Evolutionary conservation across 441 rosid genomes (phyloP).

Genomic region (Codiaeum variegatum): DNA sequence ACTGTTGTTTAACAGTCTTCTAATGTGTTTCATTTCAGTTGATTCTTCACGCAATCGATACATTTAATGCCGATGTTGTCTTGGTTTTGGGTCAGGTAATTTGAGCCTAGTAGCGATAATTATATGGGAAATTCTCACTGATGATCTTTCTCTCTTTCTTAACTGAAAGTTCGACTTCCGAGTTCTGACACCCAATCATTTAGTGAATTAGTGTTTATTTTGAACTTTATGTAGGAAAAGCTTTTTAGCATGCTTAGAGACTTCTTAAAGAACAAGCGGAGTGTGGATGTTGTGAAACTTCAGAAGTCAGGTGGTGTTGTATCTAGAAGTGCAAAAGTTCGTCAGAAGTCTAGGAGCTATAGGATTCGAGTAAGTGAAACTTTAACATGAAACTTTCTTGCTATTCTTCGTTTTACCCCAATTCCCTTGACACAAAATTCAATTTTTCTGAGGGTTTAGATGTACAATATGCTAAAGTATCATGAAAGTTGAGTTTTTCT

Average conservation of each 20-base stretch:
- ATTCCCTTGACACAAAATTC: neutral
- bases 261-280: conserved; percentile 54
- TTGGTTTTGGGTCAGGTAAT: conserved; percentile 83
- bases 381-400: neutral
- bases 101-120: neutral
- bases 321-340: conserved; percentile 54
- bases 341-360: conserved; percentile 56
- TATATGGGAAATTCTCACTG: neutral
- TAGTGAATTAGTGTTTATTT: neutral
- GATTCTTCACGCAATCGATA: conserved; percentile 71
- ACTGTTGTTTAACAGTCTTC: conserved; percentile 9
- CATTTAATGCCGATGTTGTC: conserved; percentile 76
- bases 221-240: conserved; percentile 52
- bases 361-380: conserved; percentile 58
- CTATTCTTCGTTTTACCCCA: neutral
- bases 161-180: neutral
- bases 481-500: neutral
- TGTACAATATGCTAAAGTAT: neutral
- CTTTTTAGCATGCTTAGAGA: conserved; percentile 90
- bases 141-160: neutral
- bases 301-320: conserved; percentile 92
- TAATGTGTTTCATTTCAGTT: conserved; percentile 40
- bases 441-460: neutral
- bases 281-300: conserved; percentile 82
- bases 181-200: neutral